These are phyloP conservation scores for Scutellaria barbata DNA, from an alignment of 257 asterid genomes.

Conservation along the genomic window DNA sequence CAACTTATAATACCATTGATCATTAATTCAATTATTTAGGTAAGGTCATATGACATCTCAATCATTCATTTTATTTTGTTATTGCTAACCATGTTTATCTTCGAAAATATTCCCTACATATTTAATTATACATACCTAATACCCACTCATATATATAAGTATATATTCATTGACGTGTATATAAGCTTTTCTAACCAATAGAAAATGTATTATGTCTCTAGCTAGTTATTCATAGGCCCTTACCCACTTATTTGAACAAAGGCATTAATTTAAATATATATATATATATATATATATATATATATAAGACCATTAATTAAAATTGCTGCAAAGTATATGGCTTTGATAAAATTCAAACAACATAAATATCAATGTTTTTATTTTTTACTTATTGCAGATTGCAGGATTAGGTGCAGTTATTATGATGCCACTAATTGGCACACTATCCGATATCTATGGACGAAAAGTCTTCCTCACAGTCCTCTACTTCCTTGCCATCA, in stretches of 20 bases:
- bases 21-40: constrained; percentile 7
- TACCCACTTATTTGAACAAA: background rate
- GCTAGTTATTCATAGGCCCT: background rate
- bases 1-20: background rate
- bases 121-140: background rate
- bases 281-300: background rate
- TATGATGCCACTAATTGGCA: constrained; percentile 67
- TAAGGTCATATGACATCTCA: constrained; percentile 9
- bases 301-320: too few relatives aligned
- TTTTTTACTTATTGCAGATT: constrained; percentile 38
- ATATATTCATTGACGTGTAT: constrained; percentile 14
- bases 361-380: background rate
- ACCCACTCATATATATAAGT: constrained; percentile 4
- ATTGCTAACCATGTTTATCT: constrained; percentile 32
- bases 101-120: background rate
- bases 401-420: constrained; percentile 58
- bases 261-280: too few relatives aligned
- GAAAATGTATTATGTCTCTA: background rate
- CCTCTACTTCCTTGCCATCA: constrained; percentile 48
- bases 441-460: constrained; percentile 58
- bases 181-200: background rate
- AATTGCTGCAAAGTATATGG: too few relatives aligned
- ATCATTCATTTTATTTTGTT: background rate
- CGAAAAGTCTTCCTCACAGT: constrained; percentile 57
- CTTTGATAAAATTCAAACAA: background rate